Evolutionary conservation across 2,329 filamentous ascomycete genomes (phyloP).

Genomic region (Sporothrix phasma): DNA sequence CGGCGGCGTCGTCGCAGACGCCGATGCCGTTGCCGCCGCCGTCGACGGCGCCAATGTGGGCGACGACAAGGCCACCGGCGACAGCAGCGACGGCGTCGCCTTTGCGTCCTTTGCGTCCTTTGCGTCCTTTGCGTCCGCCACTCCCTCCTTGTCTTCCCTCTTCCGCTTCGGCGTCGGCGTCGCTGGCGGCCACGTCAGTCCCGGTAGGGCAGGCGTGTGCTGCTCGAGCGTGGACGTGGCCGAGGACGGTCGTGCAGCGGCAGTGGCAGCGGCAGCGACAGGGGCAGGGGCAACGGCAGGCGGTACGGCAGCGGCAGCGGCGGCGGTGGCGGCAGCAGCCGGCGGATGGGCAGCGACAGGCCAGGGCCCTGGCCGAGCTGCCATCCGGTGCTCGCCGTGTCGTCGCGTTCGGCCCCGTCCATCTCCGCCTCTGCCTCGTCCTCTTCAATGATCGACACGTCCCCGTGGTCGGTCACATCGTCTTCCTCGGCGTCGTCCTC

Average conservation of each 20-base stretch:
- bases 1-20: background rate
- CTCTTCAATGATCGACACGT: too few species aligned
- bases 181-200: background rate
- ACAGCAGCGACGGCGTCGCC: background rate
- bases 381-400: background rate
- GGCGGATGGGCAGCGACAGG: conserved; percentile 5
- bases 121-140: background rate
- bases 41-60: background rate
- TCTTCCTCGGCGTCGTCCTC: background rate
- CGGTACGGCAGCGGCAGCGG: background rate
- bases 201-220: background rate
- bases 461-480: background rate
- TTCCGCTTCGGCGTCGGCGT: background rate
- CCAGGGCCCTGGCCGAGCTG: background rate
- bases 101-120: background rate
- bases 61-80: background rate
- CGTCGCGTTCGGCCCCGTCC: too few species aligned
- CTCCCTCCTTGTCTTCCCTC: background rate
- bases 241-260: background rate
- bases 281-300: background rate
- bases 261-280: background rate
- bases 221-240: background rate
- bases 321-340: background rate
- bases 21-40: background rate
- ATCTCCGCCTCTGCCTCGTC: background rate